Conservation (phyloP, 176 grass and related monocot species). For the Musa beccarii region DNA sequence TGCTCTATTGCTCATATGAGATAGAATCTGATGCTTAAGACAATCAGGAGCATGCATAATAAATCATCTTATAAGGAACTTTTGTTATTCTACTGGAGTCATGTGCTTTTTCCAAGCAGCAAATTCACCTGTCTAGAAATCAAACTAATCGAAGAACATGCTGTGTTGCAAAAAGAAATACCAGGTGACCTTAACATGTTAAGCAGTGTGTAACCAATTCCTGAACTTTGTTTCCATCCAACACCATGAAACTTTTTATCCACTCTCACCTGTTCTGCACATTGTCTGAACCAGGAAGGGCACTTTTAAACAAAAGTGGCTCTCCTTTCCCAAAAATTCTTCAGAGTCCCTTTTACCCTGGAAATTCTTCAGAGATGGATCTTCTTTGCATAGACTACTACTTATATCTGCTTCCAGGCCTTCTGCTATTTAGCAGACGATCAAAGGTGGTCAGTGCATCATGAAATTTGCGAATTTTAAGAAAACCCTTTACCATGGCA, state of each 20-base stretch:
- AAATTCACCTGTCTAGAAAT: not conserved
- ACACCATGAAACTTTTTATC: not conserved
- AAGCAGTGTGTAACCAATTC: not conserved
- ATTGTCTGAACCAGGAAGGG: not conserved
- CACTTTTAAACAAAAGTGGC: not conserved
- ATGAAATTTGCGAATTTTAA: conserved; percentile 70
- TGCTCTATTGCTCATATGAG: not conserved
- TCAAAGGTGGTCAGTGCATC: conserved; percentile 69
- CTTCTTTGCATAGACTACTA: not conserved
- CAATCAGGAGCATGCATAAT: not conserved
- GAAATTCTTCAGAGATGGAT: not conserved
- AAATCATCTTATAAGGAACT: not conserved
- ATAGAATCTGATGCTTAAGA: not conserved
- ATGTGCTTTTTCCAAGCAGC: not conserved
- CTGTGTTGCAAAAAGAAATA: not conserved
- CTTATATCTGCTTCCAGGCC: conserved; percentile 30
- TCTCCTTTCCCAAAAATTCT: not conserved
- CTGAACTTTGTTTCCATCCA: not conserved
- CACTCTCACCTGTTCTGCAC: not conserved
- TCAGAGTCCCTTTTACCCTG: not conserved
- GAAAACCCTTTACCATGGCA: conserved; percentile 69
- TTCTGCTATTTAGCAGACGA: conserved; percentile 36
- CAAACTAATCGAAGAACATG: not conserved
- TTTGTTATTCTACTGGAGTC: not conserved
- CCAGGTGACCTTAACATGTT: not conserved